These are phyloP conservation scores for Cudoniella acicularis DNA, from an alignment of 495 filamentous ascomycete genomes.

Conservation along the genomic window DNA sequence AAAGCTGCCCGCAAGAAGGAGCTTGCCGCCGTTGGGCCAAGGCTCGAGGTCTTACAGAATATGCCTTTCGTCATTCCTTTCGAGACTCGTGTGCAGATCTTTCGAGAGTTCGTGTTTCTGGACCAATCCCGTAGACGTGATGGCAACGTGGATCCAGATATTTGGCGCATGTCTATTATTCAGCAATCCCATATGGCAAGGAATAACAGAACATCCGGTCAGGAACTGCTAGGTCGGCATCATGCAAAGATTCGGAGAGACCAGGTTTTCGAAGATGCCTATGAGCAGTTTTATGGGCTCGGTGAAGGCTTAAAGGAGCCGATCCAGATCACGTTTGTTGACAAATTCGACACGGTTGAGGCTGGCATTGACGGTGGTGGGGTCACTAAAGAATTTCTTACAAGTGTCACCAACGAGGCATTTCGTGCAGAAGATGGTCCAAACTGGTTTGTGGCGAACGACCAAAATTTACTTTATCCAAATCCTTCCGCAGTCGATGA, in stretches of 20 bases:
- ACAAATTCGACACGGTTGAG: conserved; percentile 80
- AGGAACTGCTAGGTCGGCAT: conserved; percentile 62
- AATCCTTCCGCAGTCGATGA: conserved; percentile 80
- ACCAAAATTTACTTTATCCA: conserved; percentile 85
- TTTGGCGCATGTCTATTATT: conserved; percentile 67
- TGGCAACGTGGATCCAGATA: conserved; percentile 73
- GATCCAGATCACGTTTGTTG: conserved; percentile 95
- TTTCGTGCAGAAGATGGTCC: conserved; percentile 56
- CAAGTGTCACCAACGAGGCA: conserved; percentile 82
- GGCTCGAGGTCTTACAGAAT: conserved; percentile 86
- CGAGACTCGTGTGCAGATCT: conserved; percentile 85
- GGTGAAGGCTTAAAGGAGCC: conserved; percentile 88
- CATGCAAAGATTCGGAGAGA: conserved; percentile 79
- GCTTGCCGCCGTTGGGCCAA: conserved; percentile 72
- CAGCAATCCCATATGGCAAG: conserved; percentile 29
- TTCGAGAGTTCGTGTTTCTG: conserved; percentile 81
- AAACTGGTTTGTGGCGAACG: conserved; percentile 77
- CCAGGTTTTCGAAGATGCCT: conserved; percentile 81
- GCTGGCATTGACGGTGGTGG: conserved; percentile 96
- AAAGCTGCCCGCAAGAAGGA: conserved; percentile 62
- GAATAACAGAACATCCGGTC: conserved; percentile 26
- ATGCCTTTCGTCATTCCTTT: conserved; percentile 99
- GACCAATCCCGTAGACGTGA: conserved; percentile 76
- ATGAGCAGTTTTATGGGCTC: conserved; percentile 76
- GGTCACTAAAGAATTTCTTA: conserved; percentile 97